Conservation (phyloP, 306 rosid genomes). For the Biancaea sappan region DNA sequence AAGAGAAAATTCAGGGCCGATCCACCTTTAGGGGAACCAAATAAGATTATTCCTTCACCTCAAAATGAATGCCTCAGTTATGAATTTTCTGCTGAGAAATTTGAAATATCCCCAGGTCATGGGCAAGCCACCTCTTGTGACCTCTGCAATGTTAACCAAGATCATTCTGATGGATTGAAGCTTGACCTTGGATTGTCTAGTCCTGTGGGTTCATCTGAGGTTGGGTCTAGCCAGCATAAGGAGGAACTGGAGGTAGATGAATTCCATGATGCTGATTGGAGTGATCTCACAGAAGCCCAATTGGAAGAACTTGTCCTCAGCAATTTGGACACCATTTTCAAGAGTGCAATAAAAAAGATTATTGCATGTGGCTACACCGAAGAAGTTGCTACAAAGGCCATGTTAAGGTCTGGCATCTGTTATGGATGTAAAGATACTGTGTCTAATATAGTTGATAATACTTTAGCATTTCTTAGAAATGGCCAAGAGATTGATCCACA, state of each 20-base stretch:
- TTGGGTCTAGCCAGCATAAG: slow-evolving; percentile 53
- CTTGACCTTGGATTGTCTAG: slow-evolving; percentile 75
- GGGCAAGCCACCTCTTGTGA: slow-evolving; percentile 62
- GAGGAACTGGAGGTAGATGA: slow-evolving; percentile 64
- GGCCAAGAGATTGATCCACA: slow-evolving; percentile 66
- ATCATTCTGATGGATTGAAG: slow-evolving; percentile 67
- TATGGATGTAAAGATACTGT: slow-evolving; percentile 79
- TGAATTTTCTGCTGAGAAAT: slow-evolving; percentile 81
- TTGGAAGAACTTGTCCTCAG: slow-evolving; percentile 78
- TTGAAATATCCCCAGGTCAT: slow-evolving; percentile 49
- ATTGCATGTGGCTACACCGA: slow-evolving; percentile 67
- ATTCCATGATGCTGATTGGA: slow-evolving; percentile 73
- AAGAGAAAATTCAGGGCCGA: slow-evolving; percentile 91
- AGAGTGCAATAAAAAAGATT: slow-evolving; percentile 70
- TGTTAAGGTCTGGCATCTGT: slow-evolving; percentile 76
- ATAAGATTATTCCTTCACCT: slow-evolving; percentile 53
- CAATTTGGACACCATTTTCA: slow-evolving; percentile 71
- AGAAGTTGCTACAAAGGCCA: slow-evolving; percentile 69
- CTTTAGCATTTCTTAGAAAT: slow-evolving; percentile 62
- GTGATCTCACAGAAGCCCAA: slow-evolving; percentile 72
- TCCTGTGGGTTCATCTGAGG: slow-evolving; percentile 50
- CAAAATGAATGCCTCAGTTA: slow-evolving; percentile 63
- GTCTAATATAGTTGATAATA: slow-evolving; percentile 77
- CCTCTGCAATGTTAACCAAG: slow-evolving; percentile 52
- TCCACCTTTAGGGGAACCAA: slow-evolving; percentile 61